Evolutionary conservation across 2,329 filamentous ascomycete species (phyloP).

Genomic region (Cordyceps tenuipes): DNA sequence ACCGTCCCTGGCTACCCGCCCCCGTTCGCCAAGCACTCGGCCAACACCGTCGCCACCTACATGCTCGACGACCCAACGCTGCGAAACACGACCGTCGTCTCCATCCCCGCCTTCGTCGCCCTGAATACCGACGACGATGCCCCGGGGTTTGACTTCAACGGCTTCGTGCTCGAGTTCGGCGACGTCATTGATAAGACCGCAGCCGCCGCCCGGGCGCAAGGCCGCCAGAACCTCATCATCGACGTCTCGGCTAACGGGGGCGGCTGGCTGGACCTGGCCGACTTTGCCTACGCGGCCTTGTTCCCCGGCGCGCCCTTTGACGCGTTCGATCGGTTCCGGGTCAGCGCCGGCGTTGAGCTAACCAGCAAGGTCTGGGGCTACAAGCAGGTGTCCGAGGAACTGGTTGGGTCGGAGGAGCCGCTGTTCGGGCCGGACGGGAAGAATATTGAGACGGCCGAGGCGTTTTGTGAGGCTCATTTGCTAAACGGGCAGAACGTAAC

Average conservation of each 20-base stretch:
- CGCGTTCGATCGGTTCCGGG: background rate
- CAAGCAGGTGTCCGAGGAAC: background rate
- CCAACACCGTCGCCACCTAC: constrained; percentile 19
- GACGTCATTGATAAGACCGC: constrained; percentile 15
- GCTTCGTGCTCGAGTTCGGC: constrained; percentile 32
- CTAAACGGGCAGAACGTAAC: background rate
- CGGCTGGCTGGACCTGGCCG: constrained; percentile 26
- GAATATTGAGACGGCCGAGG: background rate
- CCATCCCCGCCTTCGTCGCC: constrained; percentile 16
- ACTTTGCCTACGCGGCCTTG: constrained; percentile 2
- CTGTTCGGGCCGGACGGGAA: background rate
- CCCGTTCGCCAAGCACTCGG: constrained; percentile 18
- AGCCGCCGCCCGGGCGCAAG: constrained; percentile 29
- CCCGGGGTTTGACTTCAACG: constrained; percentile 15
- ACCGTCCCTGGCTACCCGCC: constrained; percentile 18
- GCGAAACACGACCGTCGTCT: constrained; percentile 20
- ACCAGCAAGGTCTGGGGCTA: background rate
- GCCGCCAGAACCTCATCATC: constrained; percentile 51
- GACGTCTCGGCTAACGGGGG: constrained; percentile 54
- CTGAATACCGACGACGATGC: background rate
- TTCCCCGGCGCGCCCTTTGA: constrained; percentile 1
- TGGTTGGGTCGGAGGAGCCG: background rate
- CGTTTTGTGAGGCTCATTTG: background rate
- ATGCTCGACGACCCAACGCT: constrained; percentile 18
- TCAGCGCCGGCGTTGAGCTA: background rate